Base-by-base conservation (phyloP, 1,284 basidiomycete species). In the Ustilago shanxiensis region DNA sequence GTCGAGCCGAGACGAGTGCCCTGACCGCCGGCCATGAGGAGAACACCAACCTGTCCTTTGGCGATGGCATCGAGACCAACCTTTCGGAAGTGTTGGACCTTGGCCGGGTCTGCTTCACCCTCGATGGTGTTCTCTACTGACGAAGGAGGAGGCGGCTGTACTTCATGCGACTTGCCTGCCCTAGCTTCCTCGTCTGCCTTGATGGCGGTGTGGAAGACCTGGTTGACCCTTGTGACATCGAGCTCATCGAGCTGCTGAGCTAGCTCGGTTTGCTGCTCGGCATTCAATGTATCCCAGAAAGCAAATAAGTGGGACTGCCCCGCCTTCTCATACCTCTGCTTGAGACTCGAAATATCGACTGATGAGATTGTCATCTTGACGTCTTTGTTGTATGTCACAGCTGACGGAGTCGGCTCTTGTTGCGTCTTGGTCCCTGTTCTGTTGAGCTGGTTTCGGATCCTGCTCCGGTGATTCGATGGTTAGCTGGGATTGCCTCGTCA, bases 1-100 rank as follows among this genome's bases (percentile, higher is more conserved):
- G 89, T 90, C 81, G 93, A 95, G 41, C 97, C 97, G 54, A 99
- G 89, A 60, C 97, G 90, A 18, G 95, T 97, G 24, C 97, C 97
- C 88, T 99, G 97, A 3, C 97, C 97, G 56, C 97, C 97, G 1
- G 97, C 97, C 92, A 99, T 93, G 81, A 99, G 90, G 31, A 99
- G 89, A 13, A 99, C 95, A 33, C 92, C 97, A 47, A 98, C 95
- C 80, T 94, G 88, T 75, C 93, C 92, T 33, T 90, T 87, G 13
- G 91, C 90, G 80, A 98, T 91, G 59, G 96, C 95, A 51, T 91
- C 87, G 53, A 98, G 88, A 52, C 97, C 97, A 37, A 89, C 88
- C 10, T 87, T 83, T 35, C 91, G 89, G 29, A 87, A 87, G 70
- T 90, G 90, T 79, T 91, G 91, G 54, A 87, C 88, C 59, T 64